A percentile compares a stretch with the other conserved stretches of the same genome.
phyloP scores from a whole-genome alignment of 139 green algal species.

The Chlorella sp. region DNA sequence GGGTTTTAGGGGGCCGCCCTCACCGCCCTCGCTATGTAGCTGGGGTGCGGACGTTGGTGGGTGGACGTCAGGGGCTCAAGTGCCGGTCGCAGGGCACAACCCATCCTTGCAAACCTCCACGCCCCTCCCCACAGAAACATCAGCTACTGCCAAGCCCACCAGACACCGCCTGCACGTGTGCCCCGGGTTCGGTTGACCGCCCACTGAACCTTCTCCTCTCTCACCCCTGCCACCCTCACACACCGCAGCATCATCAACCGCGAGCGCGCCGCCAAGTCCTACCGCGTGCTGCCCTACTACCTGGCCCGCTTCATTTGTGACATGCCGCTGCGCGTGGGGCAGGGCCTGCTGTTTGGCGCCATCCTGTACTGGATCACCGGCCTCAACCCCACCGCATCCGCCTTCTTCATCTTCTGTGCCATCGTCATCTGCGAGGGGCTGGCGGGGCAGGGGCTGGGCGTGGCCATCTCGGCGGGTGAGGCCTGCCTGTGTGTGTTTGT shows the following conservation, averaged over 20 bases:
- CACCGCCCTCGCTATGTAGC: neutral
- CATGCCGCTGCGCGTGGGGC: conserved; percentile 49
- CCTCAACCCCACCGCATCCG: conserved; percentile 47
- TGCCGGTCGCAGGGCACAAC: too few species aligned
- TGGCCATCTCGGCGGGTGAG: conserved; percentile 20
- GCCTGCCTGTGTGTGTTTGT: too few species aligned
- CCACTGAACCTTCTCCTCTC: neutral
- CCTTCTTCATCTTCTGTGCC: conserved; percentile 63
- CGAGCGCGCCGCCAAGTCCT: conserved; percentile 55
- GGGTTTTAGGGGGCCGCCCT: neutral
- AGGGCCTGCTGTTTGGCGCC: conserved; percentile 45
- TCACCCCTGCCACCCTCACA: too few species aligned
- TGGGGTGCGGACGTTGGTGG: neutral
- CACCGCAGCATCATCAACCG: conserved; percentile 32
- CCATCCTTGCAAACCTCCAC: too few species aligned
- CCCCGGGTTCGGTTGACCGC: too few species aligned
- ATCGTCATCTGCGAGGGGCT: conserved; percentile 50
- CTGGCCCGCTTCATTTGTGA: conserved; percentile 56
- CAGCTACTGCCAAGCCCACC: too few species aligned
- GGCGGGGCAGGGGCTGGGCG: conserved; percentile 33
- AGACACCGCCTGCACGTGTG: neutral
- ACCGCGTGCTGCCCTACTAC: conserved; percentile 62
- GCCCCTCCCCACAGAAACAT: too few species aligned
- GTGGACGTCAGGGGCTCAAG: neutral
- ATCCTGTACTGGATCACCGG: conserved; percentile 42